These are phyloP conservation scores for Phoma herbarum DNA, from an alignment of 2,329 filamentous ascomycete genomes.

Conservation along the genomic window DNA sequence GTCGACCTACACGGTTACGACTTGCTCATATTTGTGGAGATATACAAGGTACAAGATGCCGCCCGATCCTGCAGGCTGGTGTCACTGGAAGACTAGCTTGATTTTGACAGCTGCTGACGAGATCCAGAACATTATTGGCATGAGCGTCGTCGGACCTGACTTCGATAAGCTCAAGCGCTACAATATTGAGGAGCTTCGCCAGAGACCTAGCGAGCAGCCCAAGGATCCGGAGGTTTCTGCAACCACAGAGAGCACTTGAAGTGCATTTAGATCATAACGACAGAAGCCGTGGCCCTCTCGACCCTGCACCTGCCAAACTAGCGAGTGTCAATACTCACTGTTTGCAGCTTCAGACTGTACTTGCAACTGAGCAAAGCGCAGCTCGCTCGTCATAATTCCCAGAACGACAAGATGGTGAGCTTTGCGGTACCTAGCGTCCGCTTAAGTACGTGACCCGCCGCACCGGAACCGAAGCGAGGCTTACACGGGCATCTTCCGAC, in stretches of 20 bases:
- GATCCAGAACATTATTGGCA: constrained; percentile 73
- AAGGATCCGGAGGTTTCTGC: constrained; percentile 3
- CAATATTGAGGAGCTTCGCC: constrained; percentile 79
- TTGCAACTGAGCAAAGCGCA: background rate
- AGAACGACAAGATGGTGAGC: constrained; percentile 11
- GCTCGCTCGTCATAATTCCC: background rate
- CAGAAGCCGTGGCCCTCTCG: background rate
- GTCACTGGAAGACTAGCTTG: constrained; percentile 6
- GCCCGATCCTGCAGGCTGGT: constrained; percentile 20
- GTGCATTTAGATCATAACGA: background rate
- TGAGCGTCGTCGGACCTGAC: constrained; percentile 79
- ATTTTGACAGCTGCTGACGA: constrained; percentile 32
- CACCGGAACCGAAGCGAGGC: constrained; percentile 29
- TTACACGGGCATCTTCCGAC: constrained; percentile 22
- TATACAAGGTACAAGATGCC: constrained; percentile 72
- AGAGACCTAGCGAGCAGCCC: constrained; percentile 48
- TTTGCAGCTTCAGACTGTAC: background rate
- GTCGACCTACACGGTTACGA: constrained; percentile 82
- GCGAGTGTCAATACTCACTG: background rate
- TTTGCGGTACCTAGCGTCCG: constrained; percentile 29
- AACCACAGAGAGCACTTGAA: constrained; percentile 3
- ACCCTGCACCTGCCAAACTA: background rate
- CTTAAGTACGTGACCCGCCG: constrained; percentile 37
- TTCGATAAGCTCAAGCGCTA: constrained; percentile 79
- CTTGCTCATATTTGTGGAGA: constrained; percentile 79